phyloP scores from a whole-genome alignment of 805 yeast genomes.

The Candida golubevii region DNA sequence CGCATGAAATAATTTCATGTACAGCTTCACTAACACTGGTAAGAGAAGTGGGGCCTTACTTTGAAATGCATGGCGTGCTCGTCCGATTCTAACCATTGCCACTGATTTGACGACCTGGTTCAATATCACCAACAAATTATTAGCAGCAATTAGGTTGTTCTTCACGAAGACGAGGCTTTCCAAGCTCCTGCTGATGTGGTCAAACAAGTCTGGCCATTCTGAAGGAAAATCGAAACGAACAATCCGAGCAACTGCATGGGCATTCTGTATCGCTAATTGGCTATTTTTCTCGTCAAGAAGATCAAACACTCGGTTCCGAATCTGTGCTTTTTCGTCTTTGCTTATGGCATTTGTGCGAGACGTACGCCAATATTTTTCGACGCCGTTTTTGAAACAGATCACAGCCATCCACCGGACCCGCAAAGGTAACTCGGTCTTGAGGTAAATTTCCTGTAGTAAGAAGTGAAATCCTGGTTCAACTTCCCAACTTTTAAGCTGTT shows the following conservation, averaged over 20 bases:
- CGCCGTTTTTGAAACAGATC: conserved; percentile 83
- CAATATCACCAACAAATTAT: conserved; percentile 60
- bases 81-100: conserved; percentile 76
- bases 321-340: conserved; percentile 66
- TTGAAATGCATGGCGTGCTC: conserved; percentile 74
- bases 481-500: conserved; percentile 69
- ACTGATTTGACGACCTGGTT: conserved; percentile 77
- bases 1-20: conserved; percentile 52
- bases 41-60: conserved; percentile 61
- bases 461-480: conserved; percentile 53
- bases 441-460: conserved; percentile 53
- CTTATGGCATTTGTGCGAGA: conserved; percentile 48
- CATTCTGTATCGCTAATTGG: conserved; percentile 76
- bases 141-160: conserved; percentile 48
- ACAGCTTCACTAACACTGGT: conserved; percentile 56
- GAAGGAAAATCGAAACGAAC: conserved; percentile 81
- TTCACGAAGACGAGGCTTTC: conserved; percentile 36
- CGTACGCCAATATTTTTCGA: conserved; percentile 81
- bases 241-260: conserved; percentile 74
- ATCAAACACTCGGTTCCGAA: conserved; percentile 54
- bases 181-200: conserved; percentile 47
- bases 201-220: conserved; percentile 82
- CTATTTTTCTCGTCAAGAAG: conserved; percentile 65
- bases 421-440: conserved; percentile 53
- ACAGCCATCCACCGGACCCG: conserved; percentile 83